These are phyloP conservation scores for Leishmania martiniquensis DNA, from an alignment of 208 protist species.

Conservation along the genomic window DNA sequence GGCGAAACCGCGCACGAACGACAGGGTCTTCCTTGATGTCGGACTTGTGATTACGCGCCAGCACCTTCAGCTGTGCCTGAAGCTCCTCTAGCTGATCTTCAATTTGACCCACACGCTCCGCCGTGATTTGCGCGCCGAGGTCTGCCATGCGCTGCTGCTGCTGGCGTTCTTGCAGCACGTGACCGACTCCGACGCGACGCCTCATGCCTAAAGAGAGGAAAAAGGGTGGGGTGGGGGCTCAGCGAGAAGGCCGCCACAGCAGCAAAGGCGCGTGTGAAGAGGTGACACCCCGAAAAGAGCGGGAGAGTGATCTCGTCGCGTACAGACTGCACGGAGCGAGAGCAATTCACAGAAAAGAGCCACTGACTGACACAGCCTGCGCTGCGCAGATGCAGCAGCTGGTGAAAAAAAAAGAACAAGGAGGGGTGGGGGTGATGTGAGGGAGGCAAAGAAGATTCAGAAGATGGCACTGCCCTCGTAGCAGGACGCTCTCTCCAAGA, in stretches of 20 bases:
- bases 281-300: not conserved
- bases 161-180: constrained; percentile 78
- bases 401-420: not conserved
- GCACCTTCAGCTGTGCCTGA: constrained; percentile 56
- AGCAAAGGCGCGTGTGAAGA: not conserved
- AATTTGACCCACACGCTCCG: constrained; percentile 77
- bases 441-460: too few species aligned
- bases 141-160: constrained; percentile 83
- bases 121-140: constrained; percentile 84
- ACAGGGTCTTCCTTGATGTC: constrained; percentile 84
- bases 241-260: too few species aligned
- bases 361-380: not conserved
- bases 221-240: not conserved
- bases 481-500: not conserved
- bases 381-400: not conserved
- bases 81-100: constrained; percentile 83
- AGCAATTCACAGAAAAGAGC: constrained; percentile 4
- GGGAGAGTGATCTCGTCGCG: too few species aligned
- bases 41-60: constrained; percentile 65
- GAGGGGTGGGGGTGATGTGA: too few species aligned
- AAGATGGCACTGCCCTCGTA: not conserved
- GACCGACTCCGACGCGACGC: constrained; percentile 81
- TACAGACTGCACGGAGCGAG: too few species aligned
- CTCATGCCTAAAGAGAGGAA: constrained; percentile 36
- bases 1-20: constrained; percentile 84